These are phyloP conservation scores for Prunus yedoensis DNA, from an alignment of 331 rosid genomes.

Conservation along the genomic window DNA sequence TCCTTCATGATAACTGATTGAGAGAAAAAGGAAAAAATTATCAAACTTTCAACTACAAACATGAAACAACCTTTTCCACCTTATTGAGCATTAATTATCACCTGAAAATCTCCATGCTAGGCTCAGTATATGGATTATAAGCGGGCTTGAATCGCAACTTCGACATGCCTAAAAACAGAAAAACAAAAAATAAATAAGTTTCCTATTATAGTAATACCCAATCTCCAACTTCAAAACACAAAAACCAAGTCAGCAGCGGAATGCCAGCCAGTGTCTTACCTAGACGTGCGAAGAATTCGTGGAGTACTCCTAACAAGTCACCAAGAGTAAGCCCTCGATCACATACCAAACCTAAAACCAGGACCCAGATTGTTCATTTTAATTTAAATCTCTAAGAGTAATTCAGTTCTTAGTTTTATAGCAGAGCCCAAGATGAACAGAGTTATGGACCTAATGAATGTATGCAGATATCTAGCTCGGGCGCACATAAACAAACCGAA, in stretches of 20 bases:
- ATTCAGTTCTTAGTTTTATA: background rate
- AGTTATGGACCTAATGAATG: background rate
- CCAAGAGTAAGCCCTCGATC: slow-evolving; percentile 86
- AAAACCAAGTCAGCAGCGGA: background rate
- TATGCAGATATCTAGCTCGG: background rate
- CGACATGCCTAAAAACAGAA: slow-evolving; percentile 60
- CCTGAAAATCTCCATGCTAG: slow-evolving; percentile 99
- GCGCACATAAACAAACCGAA: slow-evolving; percentile 7
- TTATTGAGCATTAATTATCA: slow-evolving; percentile 9
- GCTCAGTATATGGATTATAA: slow-evolving; percentile 93
- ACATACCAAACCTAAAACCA: slow-evolving; percentile 76
- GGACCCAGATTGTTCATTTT: background rate
- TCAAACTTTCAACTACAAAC: slow-evolving; percentile 17
- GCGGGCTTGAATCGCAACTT: slow-evolving; percentile 91
- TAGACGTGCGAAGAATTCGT: slow-evolving; percentile 83
- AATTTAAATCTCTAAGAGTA: background rate
- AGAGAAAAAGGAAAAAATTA: background rate
- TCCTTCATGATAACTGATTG: slow-evolving; percentile 85
- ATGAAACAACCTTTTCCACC: background rate
- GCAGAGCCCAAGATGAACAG: background rate
- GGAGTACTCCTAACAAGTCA: slow-evolving; percentile 79
- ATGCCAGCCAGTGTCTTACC: slow-evolving; percentile 42
- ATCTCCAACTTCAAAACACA: background rate
- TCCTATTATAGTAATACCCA: background rate
- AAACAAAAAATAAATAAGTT: background rate